Conservation (phyloP, 2,329 filamentous ascomycete species). For the Colletotrichum endophyticum region DNA sequence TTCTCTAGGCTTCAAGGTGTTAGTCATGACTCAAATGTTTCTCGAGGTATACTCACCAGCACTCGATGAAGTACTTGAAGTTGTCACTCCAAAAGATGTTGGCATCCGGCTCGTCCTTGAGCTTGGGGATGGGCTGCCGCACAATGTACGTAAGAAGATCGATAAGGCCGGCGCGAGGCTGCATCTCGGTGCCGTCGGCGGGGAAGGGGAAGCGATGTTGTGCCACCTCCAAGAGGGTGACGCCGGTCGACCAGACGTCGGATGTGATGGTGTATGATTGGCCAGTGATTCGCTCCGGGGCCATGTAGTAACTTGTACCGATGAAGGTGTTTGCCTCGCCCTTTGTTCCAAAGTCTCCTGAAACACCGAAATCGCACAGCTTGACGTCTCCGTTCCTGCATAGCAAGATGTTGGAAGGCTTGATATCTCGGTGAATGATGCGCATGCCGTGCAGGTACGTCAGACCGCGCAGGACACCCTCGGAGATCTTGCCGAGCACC, state of each 20-base stretch:
- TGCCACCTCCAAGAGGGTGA: conserved; percentile 97
- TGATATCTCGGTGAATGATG: conserved; percentile 99
- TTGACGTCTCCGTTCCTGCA: conserved; percentile 94
- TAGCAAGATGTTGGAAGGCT: conserved; percentile 94
- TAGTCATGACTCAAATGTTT: not conserved
- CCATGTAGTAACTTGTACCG: conserved; percentile 99
- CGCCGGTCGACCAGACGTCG: conserved; percentile 97
- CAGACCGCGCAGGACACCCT: conserved; percentile 90
- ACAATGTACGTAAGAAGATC: conserved; percentile 98
- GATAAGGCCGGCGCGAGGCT: conserved; percentile 89
- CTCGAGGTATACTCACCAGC: conserved; percentile 75
- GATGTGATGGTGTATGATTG: conserved; percentile 98
- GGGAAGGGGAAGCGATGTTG: conserved; percentile 99
- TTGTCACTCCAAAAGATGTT: conserved; percentile 94
- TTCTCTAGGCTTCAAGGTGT: conserved; percentile 79
- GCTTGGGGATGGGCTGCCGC: conserved; percentile 88
- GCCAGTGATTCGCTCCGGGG: conserved; percentile 95
- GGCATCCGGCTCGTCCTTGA: conserved; percentile 92
- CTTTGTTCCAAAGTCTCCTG: conserved; percentile 97
- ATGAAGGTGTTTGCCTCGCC: conserved; percentile 99
- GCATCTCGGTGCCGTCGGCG: conserved; percentile 93
- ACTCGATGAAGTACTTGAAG: conserved; percentile 99
- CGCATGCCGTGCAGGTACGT: conserved; percentile 95
- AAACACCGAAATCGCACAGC: conserved; percentile 97
- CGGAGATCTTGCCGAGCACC: conserved; percentile 94